These are phyloP conservation scores for Aristolochia californica DNA, from an alignment of 164 flowering plant genomes.

Conservation along the genomic window DNA sequence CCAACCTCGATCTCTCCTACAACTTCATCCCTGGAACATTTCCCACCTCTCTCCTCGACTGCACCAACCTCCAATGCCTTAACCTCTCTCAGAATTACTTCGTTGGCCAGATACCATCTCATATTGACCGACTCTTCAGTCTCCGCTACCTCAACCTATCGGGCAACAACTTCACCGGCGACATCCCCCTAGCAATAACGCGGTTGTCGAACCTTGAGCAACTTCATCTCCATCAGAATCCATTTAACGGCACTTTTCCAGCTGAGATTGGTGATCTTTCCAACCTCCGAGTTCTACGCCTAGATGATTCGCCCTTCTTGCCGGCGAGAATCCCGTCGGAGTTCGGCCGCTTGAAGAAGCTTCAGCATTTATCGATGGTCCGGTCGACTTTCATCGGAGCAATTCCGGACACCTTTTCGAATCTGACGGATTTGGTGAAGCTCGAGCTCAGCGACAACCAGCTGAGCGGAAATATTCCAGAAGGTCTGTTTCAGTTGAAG, in stretches of 20 bases:
- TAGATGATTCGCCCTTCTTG: slow-evolving; percentile 30
- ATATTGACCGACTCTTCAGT: slow-evolving; percentile 28
- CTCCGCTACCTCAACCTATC: slow-evolving; percentile 34
- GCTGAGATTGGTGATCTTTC: slow-evolving; percentile 45
- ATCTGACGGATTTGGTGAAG: slow-evolving; percentile 26
- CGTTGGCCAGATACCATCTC: slow-evolving; percentile 46
- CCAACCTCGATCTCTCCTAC: slow-evolving; percentile 24
- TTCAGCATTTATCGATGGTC: slow-evolving; percentile 29
- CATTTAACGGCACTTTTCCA: slow-evolving; percentile 50
- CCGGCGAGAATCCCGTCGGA: slow-evolving; percentile 33
- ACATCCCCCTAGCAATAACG: slow-evolving; percentile 50
- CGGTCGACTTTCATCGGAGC: slow-evolving; percentile 41
- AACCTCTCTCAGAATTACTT: slow-evolving; percentile 57
- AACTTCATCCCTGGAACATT: slow-evolving; percentile 52
- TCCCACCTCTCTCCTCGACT: slow-evolving; percentile 39
- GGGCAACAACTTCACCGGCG: slow-evolving; percentile 62
- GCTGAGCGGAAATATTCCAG: slow-evolving; percentile 45
- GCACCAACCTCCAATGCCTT: slow-evolving; percentile 37
- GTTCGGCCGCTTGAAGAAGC: slow-evolving; percentile 40
- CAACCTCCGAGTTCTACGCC: slow-evolving; percentile 27
- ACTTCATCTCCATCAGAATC: slow-evolving; percentile 25
- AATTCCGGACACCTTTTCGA: slow-evolving; percentile 35
- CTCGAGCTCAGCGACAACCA: slow-evolving; percentile 45
- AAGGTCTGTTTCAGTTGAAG: slow-evolving; percentile 38
- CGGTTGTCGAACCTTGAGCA: slow-evolving; percentile 18